Conservation (phyloP, 2,329 filamentous ascomycete species). For the Malbranchea zuffiana region DNA sequence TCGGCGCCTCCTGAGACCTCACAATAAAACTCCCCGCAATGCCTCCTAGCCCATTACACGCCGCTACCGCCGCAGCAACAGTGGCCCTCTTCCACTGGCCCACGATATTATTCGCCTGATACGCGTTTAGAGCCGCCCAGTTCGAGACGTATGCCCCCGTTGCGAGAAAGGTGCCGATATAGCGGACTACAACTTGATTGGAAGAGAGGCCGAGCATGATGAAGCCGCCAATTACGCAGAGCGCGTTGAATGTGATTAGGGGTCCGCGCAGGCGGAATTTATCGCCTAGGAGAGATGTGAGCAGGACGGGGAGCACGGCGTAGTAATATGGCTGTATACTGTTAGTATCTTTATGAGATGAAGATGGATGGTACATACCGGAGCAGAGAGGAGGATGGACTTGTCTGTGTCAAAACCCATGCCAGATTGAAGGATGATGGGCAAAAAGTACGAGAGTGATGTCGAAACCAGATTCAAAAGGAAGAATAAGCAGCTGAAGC, state of each 20-base stretch:
- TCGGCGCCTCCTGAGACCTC: slow-evolving; percentile 48
- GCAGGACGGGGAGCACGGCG: slow-evolving; percentile 51
- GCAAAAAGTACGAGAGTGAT: slow-evolving; percentile 54
- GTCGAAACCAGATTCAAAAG: slow-evolving; percentile 57
- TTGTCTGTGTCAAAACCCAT: slow-evolving; percentile 44
- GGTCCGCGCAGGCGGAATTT: slow-evolving; percentile 49
- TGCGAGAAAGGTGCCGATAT: slow-evolving; percentile 54
- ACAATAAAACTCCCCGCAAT: slow-evolving; percentile 59
- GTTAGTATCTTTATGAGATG: background rate
- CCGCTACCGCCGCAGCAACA: slow-evolving; percentile 49
- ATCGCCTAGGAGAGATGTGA: slow-evolving; percentile 54
- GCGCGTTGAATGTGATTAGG: slow-evolving; percentile 53
- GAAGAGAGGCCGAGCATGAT: slow-evolving; percentile 51
- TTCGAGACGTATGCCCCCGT: slow-evolving; percentile 59
- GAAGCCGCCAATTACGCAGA: slow-evolving; percentile 53
- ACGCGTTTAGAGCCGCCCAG: slow-evolving; percentile 56
- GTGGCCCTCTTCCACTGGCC: slow-evolving; percentile 57
- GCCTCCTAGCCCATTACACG: slow-evolving; percentile 52
- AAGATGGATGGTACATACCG: slow-evolving; percentile 24
- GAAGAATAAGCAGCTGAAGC: slow-evolving; percentile 55
- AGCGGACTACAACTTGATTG: slow-evolving; percentile 49
- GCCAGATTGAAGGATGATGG: slow-evolving; percentile 46
- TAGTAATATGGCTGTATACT: slow-evolving; percentile 51
- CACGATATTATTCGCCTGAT: slow-evolving; percentile 52
- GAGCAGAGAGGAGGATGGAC: slow-evolving; percentile 53